Evolutionary conservation across 164 flowering plant genomes (phyloP).

Genomic region (Macadamia integrifolia): DNA sequence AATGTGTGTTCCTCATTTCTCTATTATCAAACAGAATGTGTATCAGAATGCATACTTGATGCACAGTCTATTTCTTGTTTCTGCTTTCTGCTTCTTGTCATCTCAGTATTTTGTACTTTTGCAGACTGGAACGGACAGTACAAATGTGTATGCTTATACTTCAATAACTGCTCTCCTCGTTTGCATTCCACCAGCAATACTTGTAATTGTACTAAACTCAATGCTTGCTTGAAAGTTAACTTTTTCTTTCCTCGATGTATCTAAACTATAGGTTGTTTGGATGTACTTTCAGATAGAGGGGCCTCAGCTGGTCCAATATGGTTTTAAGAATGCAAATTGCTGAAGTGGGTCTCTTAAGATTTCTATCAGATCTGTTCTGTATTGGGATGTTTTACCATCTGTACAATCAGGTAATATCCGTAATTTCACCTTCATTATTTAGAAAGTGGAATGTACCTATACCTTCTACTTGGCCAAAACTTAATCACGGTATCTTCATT

Average conservation of each 20-base stretch:
- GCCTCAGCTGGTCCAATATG: constrained; percentile 51
- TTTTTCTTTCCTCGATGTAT: neutral
- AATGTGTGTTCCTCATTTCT: neutral
- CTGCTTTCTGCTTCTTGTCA: neutral
- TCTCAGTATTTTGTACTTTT: constrained; percentile 1
- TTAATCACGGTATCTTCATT: no score
- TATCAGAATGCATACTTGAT: neutral
- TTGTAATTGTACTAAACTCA: constrained; percentile 29
- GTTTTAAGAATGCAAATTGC: constrained; percentile 56
- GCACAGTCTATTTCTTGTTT: neutral
- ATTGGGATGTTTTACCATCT: constrained; percentile 67
- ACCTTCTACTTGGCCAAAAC: no score
- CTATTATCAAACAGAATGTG: neutral
- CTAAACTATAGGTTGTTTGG: neutral
- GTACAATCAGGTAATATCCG: constrained; percentile 48
- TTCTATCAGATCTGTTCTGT: constrained; percentile 58
- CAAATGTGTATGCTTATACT: constrained; percentile 61
- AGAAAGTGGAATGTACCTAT: neutral
- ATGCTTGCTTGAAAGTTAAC: neutral
- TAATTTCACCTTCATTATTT: neutral
- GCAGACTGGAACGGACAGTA: constrained; percentile 69
- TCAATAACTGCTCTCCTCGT: constrained; percentile 52
- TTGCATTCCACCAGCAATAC: constrained; percentile 58
- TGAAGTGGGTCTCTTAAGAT: constrained; percentile 48
- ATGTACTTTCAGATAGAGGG: constrained; percentile 49